Conservation (phyloP, 176 grass and related monocot species). For the Bromus sterilis region DNA sequence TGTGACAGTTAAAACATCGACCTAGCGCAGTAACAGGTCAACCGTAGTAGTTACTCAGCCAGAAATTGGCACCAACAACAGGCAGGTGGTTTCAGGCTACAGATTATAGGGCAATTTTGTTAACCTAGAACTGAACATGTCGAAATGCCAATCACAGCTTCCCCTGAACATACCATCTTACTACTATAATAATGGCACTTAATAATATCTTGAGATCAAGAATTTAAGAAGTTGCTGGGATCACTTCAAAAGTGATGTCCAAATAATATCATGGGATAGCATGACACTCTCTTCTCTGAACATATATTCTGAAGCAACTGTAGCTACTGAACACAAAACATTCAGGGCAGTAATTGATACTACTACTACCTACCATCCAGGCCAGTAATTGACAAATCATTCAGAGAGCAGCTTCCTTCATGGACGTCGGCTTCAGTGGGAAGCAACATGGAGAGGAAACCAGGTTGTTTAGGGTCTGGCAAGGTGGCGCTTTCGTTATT, state of each 20-base stretch:
- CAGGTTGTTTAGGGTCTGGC: slow-evolving; percentile 36
- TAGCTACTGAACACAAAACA: too few species aligned
- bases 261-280: not conserved
- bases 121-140: not conserved
- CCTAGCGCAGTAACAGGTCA: too few species aligned
- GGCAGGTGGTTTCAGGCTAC: not conserved
- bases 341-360: too few species aligned
- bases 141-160: not conserved
- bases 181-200: not conserved
- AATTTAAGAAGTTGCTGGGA: not conserved
- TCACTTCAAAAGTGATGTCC: not conserved
- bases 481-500: slow-evolving; percentile 8
- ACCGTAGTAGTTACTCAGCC: not conserved
- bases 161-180: not conserved
- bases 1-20: too few species aligned
- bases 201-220: not conserved
- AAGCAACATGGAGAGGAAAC: slow-evolving; percentile 33
- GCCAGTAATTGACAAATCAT: slow-evolving; percentile 29
- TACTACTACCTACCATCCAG: slow-evolving; percentile 26
- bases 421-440: not conserved
- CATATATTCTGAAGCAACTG: not conserved
- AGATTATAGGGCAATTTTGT: not conserved
- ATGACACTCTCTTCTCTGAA: not conserved
- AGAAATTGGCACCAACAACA: not conserved
- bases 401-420: slow-evolving; percentile 21